Evolutionary conservation across 176 grass and related monocot species (phyloP), one percentile per base, ranked within the genome.

Genomic region (Eleusine indica): DNA sequence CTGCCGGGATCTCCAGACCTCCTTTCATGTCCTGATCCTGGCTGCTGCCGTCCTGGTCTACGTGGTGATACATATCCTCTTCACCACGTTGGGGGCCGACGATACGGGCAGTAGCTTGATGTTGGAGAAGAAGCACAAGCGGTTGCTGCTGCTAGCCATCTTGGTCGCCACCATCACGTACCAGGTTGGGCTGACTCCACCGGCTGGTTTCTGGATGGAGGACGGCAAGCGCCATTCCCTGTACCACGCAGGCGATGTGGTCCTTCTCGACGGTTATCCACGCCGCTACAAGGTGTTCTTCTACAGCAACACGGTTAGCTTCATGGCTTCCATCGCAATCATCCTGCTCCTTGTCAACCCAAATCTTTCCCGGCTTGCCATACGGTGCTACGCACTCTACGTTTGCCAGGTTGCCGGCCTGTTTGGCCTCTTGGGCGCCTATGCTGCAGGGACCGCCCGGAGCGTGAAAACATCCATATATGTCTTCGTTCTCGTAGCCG

Each of bases 231-330:
- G 49, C 49, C 49, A 35, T 35, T 2, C 4, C 53, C 46, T 3
- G 18, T 3, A 19, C 17, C 28, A 19, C 2, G 46, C 63, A 0
- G 79, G 80, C 11, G 65, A 76, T 30, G 40, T 51, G 4, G 28
- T 71, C 2, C 53, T 88, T 6, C 53, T 18, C 0, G 28, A 78
- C 41, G 49, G 32, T 8, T 79, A 28, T 12, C 70, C 60, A 9
- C 9, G 6, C 37, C 84, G 86, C 12, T 88, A 88, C 72, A 48
- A 30, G 3, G 73, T 72, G 0, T 88, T 78, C 64, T 78, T 88
- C 47, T 88, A 88, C 47, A 83, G 86, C 53, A 88, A 88, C 25
- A 52, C 86, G 12, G 47, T 38, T 3, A 83, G 71, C n/a, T 88
- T 88, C 80, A 68, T 88, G 66, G 15, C 28, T 0, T 88, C 86